A percentile compares a stretch with the other conserved stretches of the same genome.
Conservation (phyloP, 2,329 filamentous ascomycete genomes). For the Septoria petroselini region DNA sequence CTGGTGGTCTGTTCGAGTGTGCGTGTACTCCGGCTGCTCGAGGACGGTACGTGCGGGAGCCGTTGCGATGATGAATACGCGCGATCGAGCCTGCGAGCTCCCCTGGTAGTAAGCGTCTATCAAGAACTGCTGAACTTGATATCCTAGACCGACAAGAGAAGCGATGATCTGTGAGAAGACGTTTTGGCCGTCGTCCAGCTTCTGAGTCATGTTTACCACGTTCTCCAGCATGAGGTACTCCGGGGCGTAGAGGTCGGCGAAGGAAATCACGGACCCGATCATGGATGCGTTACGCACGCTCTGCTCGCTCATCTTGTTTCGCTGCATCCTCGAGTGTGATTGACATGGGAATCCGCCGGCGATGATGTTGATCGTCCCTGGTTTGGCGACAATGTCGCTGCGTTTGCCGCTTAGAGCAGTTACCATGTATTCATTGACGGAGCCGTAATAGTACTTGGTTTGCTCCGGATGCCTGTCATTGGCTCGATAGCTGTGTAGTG, state of each 20-base stretch:
- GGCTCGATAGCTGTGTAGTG: conserved; percentile 71
- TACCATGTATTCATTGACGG: conserved; percentile 65
- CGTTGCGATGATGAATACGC: conserved; percentile 69
- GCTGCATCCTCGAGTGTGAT: conserved; percentile 67
- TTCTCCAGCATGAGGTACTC: conserved; percentile 77
- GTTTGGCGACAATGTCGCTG: conserved; percentile 49
- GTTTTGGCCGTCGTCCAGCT: conserved; percentile 50
- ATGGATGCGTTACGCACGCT: conserved; percentile 72
- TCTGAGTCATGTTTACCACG: conserved; percentile 62
- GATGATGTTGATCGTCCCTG: conserved; percentile 66
- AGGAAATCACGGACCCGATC: conserved; percentile 71
- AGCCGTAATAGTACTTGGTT: conserved; percentile 63
- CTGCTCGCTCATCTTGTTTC: conserved; percentile 51
- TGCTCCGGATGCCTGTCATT: conserved; percentile 51
- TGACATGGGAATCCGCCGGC: conserved; percentile 74
- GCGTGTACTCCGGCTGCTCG: conserved; percentile 56
- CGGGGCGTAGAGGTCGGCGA: conserved; percentile 70
- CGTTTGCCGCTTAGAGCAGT: conserved; percentile 52
- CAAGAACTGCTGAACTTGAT: conserved; percentile 66
- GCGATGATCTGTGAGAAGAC: conserved; percentile 72
- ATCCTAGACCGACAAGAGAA: conserved; percentile 70
- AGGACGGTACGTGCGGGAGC: conserved; percentile 63
- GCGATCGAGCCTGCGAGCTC: conserved; percentile 61
- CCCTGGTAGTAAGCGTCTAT: conserved; percentile 69
- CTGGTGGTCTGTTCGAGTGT: conserved; percentile 53